Conservation (phyloP, 1,284 basidiomycete species). For the Microbotryomycetes sp. region DNA sequence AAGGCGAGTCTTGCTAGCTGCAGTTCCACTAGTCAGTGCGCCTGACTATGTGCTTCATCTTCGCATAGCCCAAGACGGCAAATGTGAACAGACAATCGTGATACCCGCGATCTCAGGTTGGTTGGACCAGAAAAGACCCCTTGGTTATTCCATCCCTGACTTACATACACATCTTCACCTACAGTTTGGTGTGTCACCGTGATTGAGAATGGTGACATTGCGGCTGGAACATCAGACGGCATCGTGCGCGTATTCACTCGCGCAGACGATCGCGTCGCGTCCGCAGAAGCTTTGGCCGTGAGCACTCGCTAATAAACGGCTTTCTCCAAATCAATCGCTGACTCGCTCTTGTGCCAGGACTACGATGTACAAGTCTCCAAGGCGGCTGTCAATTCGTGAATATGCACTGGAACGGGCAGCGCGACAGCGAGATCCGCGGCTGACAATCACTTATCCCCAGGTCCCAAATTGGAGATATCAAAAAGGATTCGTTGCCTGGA, state of each 20-base stretch:
- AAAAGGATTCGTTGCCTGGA: constrained; percentile 79
- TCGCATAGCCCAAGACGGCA: constrained; percentile 51
- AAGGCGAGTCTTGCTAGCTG: constrained; percentile 47
- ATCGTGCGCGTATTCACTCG: constrained; percentile 80
- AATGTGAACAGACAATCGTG: constrained; percentile 76
- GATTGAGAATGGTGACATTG: constrained; percentile 81
- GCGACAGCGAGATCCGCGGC: too few relatives aligned
- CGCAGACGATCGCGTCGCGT: constrained; percentile 65
- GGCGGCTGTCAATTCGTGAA: constrained; percentile 34
- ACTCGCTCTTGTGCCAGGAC: constrained; percentile 6
- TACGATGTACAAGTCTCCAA: constrained; percentile 36
- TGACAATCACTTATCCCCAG: constrained; percentile 15
- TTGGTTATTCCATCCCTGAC: neutral
- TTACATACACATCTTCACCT: too few relatives aligned
- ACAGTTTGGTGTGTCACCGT: constrained; percentile 82
- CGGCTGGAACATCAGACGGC: constrained; percentile 82
- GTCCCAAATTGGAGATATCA: constrained; percentile 78
- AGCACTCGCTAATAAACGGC: neutral
- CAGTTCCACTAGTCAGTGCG: neutral
- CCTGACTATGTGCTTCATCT: neutral
- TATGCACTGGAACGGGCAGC: neutral
- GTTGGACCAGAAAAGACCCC: neutral
- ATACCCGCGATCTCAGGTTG: constrained; percentile 71
- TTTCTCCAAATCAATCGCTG: neutral
- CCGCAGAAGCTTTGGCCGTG: constrained; percentile 54